phyloP scores from a whole-genome alignment of 495 filamentous ascomycete species.

The Hypoxylon fragiforme region DNA sequence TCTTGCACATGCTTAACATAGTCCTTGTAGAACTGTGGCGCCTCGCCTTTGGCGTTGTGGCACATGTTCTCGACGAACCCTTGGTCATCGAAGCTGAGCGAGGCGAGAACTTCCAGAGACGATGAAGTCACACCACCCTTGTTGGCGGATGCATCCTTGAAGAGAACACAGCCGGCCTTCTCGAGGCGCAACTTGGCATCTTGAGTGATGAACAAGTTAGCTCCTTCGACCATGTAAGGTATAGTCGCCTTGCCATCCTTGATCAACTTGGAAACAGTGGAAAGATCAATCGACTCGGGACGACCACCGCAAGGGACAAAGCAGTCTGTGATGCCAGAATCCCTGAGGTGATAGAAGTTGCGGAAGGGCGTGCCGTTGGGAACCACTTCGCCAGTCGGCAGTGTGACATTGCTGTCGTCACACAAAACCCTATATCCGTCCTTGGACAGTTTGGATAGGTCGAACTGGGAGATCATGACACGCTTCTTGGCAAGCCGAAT shows the following conservation, averaged over 20 bases:
- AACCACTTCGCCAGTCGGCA: slow-evolving; percentile 84
- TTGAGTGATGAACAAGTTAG: slow-evolving; percentile 98
- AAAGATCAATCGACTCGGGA: slow-evolving; percentile 94
- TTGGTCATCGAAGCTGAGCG: slow-evolving; percentile 87
- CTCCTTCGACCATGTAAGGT: slow-evolving; percentile 95
- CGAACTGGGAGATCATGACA: slow-evolving; percentile 87
- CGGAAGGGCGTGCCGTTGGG: slow-evolving; percentile 94
- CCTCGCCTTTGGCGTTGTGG: slow-evolving; percentile 71
- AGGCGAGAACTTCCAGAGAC: slow-evolving; percentile 92
- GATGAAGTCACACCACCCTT: slow-evolving; percentile 99
- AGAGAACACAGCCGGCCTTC: slow-evolving; percentile 88
- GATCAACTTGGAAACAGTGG: slow-evolving; percentile 82
- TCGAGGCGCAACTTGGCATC: slow-evolving; percentile 95
- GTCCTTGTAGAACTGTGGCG: slow-evolving; percentile 84
- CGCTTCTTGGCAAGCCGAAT: slow-evolving; percentile 82
- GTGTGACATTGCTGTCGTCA: slow-evolving; percentile 81
- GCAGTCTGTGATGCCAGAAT: slow-evolving; percentile 72
- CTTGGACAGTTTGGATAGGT: slow-evolving; percentile 79
- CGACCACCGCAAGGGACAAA: slow-evolving; percentile 98
- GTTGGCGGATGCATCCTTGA: slow-evolving; percentile 98
- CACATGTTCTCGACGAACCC: slow-evolving; percentile 95
- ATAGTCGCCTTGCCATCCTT: slow-evolving; percentile 78
- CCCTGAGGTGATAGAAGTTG: slow-evolving; percentile 92
- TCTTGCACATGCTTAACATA: slow-evolving; percentile 93
- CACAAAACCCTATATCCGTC: slow-evolving; percentile 91